Percentiles rank a stretch among this genome's conserved stretches.
Evolutionary conservation across 352 stramenopile genomes (phyloP).

Genomic region (Globisporangium uncinulatum): DNA sequence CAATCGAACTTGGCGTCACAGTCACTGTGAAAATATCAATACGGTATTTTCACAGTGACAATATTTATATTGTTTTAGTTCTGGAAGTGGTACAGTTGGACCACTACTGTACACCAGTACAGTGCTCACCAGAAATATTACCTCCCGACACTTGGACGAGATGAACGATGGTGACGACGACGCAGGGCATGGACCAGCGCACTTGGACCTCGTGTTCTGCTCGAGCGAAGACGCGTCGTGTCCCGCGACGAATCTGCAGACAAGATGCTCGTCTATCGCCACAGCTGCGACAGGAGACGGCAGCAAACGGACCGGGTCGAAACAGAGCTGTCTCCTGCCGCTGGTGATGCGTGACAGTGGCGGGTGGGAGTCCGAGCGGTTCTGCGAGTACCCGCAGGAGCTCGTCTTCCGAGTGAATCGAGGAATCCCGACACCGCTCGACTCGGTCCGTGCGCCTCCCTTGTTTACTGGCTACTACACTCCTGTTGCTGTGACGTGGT

Average conservation of each 20-base stretch:
- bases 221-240: constrained; percentile 30
- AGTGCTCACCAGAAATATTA: no score
- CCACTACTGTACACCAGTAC: background rate
- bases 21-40: no score
- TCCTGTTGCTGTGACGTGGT: no score
- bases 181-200: background rate
- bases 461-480: no score
- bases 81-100: background rate
- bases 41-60: no score
- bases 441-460: constrained; percentile 13
- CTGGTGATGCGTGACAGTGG: background rate
- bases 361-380: constrained; percentile 45
- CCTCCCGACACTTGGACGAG: background rate
- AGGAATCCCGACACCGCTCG: constrained; percentile 12
- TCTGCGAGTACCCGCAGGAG: constrained; percentile 59
- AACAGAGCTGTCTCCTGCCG: background rate
- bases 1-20: no score
- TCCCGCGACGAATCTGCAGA: constrained; percentile 16
- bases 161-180: background rate
- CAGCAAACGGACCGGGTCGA: background rate
- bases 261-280: background rate
- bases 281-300: background rate
- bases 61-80: no score
- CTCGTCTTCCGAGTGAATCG: constrained; percentile 42
- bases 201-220: constrained; percentile 27